These are phyloP conservation scores for Fraxinus quadrangulata DNA, from an alignment of 257 asterid genomes.

Conservation along the genomic window DNA sequence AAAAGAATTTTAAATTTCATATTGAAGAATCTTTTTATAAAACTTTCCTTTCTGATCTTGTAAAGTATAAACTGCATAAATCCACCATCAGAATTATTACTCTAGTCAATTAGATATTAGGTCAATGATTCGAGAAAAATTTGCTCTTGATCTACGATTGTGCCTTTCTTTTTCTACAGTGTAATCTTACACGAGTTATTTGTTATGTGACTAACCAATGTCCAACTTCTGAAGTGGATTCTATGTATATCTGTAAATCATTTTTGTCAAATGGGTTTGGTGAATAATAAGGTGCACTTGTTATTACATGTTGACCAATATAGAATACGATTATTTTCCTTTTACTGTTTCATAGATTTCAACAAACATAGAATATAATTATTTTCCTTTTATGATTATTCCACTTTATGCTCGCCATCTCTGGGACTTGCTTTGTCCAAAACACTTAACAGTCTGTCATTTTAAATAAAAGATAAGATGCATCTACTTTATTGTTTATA, in stretches of 20 bases:
- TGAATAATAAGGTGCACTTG: not conserved
- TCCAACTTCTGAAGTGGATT: not conserved
- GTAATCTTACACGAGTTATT: not conserved
- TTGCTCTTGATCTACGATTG: not conserved
- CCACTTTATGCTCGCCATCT: not conserved
- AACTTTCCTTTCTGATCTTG: no score
- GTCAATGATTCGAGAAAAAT: no score
- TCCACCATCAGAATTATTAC: no score
- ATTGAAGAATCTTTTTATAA: no score
- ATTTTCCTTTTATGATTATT: no score
- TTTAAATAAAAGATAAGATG: not conserved
- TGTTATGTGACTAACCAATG: not conserved
- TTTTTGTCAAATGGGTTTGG: not conserved
- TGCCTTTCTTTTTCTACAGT: not conserved
- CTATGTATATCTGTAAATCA: not conserved
- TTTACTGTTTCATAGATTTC: no score
- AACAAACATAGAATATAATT: no score
- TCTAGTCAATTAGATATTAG: no score
- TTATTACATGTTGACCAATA: not conserved
- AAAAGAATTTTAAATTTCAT: no score
- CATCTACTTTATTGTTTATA: not conserved
- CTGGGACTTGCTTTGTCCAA: not conserved
- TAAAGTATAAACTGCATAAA: no score
- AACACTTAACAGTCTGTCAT: not conserved
- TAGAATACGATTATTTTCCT: not conserved